Evolutionary conservation across 441 rosid genomes (phyloP).

Genomic region (Gossypium davidsonii): DNA sequence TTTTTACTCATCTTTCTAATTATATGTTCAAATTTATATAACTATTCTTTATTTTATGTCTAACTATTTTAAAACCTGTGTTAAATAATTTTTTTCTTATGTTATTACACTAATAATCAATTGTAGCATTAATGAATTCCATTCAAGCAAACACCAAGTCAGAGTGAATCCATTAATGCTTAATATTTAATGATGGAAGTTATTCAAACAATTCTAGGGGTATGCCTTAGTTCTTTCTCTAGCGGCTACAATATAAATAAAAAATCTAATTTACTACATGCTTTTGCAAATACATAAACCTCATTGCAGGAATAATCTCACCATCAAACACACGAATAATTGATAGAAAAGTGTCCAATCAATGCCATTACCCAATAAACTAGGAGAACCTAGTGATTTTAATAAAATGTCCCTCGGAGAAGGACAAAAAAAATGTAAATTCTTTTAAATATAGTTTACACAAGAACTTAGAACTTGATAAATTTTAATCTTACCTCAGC

Average conservation of each 20-base stretch:
- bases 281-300: not conserved
- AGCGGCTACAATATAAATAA: not conserved
- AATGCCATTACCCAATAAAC: not conserved
- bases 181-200: not conserved
- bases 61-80: too few relatives aligned
- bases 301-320: not conserved
- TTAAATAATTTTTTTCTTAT: too few relatives aligned
- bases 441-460: not conserved
- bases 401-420: not conserved
- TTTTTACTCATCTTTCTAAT: too few relatives aligned
- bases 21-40: too few relatives aligned
- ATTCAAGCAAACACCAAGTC: not conserved
- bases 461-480: not conserved
- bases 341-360: not conserved
- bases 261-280: not conserved
- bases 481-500: slow-evolving; percentile 33
- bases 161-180: not conserved
- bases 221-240: not conserved
- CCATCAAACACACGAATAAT: not conserved
- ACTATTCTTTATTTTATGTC: too few relatives aligned
- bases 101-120: too few relatives aligned
- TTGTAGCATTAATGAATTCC: not conserved
- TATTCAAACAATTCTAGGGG: not conserved
- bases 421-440: not conserved
- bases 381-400: not conserved